Conservation (phyloP, 192 early-diverging fungal species). For the Backusella luteola region DNA sequence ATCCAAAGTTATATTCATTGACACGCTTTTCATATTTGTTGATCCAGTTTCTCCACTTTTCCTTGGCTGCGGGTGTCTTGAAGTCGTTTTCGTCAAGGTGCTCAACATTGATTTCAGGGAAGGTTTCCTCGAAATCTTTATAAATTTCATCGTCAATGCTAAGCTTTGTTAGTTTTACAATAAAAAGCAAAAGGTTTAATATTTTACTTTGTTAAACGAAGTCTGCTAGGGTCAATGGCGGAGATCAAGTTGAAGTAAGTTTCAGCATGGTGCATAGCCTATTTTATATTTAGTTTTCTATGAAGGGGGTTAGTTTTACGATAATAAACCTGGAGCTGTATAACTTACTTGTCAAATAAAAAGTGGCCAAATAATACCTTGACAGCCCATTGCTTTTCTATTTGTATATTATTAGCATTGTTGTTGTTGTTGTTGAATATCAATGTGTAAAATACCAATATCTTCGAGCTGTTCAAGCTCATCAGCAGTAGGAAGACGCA, state of each 20-base stretch:
- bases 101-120: conserved; percentile 74
- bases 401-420: background rate
- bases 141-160: conserved; percentile 86
- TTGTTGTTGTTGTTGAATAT: background rate
- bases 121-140: conserved; percentile 69
- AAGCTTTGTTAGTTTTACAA: background rate
- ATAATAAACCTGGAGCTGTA: background rate
- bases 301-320: background rate
- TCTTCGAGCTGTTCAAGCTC: conserved; percentile 73
- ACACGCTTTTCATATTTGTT: conserved; percentile 84
- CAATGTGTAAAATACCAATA: conserved; percentile 48
- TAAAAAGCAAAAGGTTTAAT: background rate
- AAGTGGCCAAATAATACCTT: conserved; percentile 43
- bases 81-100: conserved; percentile 77
- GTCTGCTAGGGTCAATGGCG: conserved; percentile 64
- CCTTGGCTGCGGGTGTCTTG: conserved; percentile 79
- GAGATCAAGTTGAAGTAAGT: conserved; percentile 86
- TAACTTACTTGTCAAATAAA: background rate
- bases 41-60: conserved; percentile 86
- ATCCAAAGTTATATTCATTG: conserved; percentile 94
- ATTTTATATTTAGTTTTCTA: background rate
- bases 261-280: conserved; percentile 91
- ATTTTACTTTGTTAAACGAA: conserved; percentile 77
- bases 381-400: conserved; percentile 94
- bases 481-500: conserved; percentile 72